A percentile compares a stretch with the other conserved stretches of the same genome.
Evolutionary conservation across 805 yeast species (phyloP).

Genomic region (Monosporozyma siamensis): DNA sequence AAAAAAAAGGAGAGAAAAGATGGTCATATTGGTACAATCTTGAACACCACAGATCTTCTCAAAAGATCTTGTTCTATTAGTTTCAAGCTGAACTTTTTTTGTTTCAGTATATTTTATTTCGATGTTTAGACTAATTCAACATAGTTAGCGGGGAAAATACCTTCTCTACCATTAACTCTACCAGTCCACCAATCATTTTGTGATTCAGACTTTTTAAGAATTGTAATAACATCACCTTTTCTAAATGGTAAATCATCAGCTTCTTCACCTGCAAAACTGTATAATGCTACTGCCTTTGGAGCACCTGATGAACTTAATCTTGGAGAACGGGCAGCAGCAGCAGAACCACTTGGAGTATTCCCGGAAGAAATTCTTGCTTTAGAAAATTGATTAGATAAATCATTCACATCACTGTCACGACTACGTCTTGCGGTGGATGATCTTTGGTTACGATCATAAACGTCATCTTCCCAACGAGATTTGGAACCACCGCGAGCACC

Average conservation of each 20-base stretch:
- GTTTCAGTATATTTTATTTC: no score
- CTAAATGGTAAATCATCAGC: constrained; percentile 86
- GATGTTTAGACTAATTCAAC: constrained; percentile 65
- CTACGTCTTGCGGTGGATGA: constrained; percentile 4
- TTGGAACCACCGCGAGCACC: constrained; percentile 18
- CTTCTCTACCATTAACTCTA: constrained; percentile 68
- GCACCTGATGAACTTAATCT: constrained; percentile 26
- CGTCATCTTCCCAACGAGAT: constrained; percentile 81
- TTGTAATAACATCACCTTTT: constrained; percentile 88
- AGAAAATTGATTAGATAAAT: constrained; percentile 32
- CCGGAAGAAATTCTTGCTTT: constrained; percentile 30
- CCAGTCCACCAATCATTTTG: constrained; percentile 99
- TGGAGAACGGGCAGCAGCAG: constrained; percentile 6
- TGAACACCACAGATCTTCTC: no score
- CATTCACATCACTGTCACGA: constrained; percentile 28
- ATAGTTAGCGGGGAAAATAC: constrained; percentile 95
- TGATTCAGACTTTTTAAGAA: constrained; percentile 75
- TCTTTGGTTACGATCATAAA: constrained; percentile 45
- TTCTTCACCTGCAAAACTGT: constrained; percentile 81
- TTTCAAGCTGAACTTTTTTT: no score
- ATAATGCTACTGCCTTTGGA: constrained; percentile 83
- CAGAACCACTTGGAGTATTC: constrained; percentile 18
- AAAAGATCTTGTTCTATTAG: no score
- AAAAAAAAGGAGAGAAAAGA: no score
- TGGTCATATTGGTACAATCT: no score